Evolutionary conservation across 2,329 filamentous ascomycete species (phyloP), one percentile per base, ranked within the genome.

Genomic region (Colletotrichum cuscutae): DNA sequence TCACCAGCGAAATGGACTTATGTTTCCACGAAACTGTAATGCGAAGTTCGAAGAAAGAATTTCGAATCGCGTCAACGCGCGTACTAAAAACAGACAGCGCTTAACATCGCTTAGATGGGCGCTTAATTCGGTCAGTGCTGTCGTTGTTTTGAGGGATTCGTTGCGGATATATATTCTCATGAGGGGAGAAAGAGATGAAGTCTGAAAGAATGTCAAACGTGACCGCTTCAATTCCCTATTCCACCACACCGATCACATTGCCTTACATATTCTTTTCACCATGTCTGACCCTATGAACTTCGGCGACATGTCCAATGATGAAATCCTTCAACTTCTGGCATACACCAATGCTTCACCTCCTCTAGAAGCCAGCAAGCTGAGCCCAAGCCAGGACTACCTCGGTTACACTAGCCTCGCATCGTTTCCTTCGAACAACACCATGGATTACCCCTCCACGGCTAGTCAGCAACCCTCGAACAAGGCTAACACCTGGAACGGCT

Each of bases 71-170:
- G 6, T 37, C 19, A 59, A 59, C 56, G 28, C 56, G 56, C 56
- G 19, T 59, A n/a, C 56, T 59, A 59, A 59, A 59, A 59, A 32
- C 26, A 59, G 26, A 59, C 26, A 59, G 56, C 56, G 56, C 56
- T 59, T 59, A 59, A 1, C 30, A 59, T 59, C 28, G 56, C 56
- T 59, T 59, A 59, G 56, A 26, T 4, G 2, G 56, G 56, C 56
- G 56, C 56, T 59, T 59, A 59, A 59, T 32, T 32, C 30, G 9
- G 30, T 1, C 30, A 32, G 30, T 32, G 30, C 30, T 32, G 30
- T 32, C 30, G 30, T 32, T 32, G 30, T 32, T 32, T 32, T 5
- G 30, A 32, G 30, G 30, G 30, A 32, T 32, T 32, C 30, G 4
- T 32, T 32, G 30, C 30, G 7, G 30, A 32, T 32, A 32, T 32